Evolutionary conservation across 2,329 filamentous ascomycete genomes (phyloP).

Genomic region (Alternaria hordeiaustralica): DNA sequence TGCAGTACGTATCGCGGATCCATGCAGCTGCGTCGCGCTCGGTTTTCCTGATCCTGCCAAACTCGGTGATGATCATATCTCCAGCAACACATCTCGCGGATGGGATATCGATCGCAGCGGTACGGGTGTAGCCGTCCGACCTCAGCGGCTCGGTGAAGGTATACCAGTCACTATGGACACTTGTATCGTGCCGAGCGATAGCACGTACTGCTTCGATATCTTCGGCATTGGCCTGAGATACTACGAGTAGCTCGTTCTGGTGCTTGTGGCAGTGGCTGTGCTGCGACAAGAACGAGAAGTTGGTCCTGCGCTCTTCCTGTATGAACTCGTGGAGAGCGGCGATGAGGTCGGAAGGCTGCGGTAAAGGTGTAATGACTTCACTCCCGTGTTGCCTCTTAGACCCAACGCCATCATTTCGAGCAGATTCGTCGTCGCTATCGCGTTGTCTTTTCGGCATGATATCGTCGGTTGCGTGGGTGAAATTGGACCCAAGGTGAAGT

Average conservation of each 20-base stretch:
- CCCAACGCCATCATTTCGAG: background rate
- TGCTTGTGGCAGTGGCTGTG: conserved; percentile 15
- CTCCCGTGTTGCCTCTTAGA: background rate
- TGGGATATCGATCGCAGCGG: background rate
- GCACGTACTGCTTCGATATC: background rate
- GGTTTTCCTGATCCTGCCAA: background rate
- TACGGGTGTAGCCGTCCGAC: background rate
- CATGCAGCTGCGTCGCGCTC: conserved; percentile 5
- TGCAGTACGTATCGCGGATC: conserved; percentile 17
- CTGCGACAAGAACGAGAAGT: conserved; percentile 20
- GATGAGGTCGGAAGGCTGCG: conserved; percentile 1
- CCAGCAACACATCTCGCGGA: background rate
- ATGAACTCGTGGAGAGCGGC: conserved; percentile 16
- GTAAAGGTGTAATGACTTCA: background rate
- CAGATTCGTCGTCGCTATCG: background rate
- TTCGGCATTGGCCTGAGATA: background rate
- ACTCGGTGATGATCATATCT: background rate
- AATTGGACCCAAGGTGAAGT: background rate
- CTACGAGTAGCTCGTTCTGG: conserved; percentile 10
- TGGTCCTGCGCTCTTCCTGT: conserved; percentile 14
- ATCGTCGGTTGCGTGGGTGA: background rate
- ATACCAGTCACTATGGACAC: conserved; percentile 4
- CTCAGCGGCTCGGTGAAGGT: conserved; percentile 9
- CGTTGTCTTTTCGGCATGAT: background rate
- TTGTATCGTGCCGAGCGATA: background rate